These are phyloP conservation scores for Pseudomicrostroma phylloplanum DNA, from an alignment of 1,284 basidiomycete genomes.

Conservation along the genomic window DNA sequence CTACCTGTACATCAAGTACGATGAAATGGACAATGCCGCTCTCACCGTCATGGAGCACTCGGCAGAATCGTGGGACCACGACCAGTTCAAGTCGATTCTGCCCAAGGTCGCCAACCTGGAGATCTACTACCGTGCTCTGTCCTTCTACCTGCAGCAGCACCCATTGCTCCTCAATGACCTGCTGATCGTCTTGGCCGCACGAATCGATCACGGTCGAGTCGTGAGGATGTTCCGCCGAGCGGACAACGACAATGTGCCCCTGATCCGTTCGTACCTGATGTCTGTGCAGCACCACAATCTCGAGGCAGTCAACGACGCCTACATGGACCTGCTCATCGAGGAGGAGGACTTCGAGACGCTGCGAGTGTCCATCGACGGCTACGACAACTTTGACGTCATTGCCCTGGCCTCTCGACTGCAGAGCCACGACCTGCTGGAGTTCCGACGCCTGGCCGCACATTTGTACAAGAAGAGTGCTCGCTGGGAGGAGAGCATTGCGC, in stretches of 20 bases:
- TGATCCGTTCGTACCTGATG: slow-evolving; percentile 91
- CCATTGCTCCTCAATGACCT: slow-evolving; percentile 88
- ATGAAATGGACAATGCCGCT: slow-evolving; percentile 91
- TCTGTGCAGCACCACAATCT: slow-evolving; percentile 93
- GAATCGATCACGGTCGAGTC: slow-evolving; percentile 89
- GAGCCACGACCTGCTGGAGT: slow-evolving; percentile 86
- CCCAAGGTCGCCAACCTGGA: slow-evolving; percentile 82
- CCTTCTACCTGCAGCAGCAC: slow-evolving; percentile 74
- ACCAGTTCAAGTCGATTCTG: slow-evolving; percentile 65
- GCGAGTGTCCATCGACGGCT: slow-evolving; percentile 89
- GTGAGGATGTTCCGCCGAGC: slow-evolving; percentile 78
- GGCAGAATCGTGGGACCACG: slow-evolving; percentile 96
- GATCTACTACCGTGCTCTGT: slow-evolving; percentile 77
- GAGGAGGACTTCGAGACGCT: slow-evolving; percentile 98
- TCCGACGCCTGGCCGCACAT: slow-evolving; percentile 80
- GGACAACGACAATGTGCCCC: slow-evolving; percentile 88
- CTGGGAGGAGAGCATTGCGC: slow-evolving; percentile 89
- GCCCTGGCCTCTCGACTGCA: slow-evolving; percentile 78
- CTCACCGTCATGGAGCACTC: slow-evolving; percentile 96
- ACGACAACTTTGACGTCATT: slow-evolving; percentile 95
- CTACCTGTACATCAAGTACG: slow-evolving; percentile 96
- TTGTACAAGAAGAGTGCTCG: slow-evolving; percentile 92
- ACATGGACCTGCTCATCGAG: slow-evolving; percentile 92
- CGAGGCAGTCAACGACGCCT: slow-evolving; percentile 93
- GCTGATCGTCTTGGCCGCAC: slow-evolving; percentile 79